A percentile compares a stretch with the other conserved stretches of the same genome.
These are phyloP conservation scores for Clonostachys rosea DNA, from an alignment of 2,329 filamentous ascomycete species.

Conservation along the genomic window DNA sequence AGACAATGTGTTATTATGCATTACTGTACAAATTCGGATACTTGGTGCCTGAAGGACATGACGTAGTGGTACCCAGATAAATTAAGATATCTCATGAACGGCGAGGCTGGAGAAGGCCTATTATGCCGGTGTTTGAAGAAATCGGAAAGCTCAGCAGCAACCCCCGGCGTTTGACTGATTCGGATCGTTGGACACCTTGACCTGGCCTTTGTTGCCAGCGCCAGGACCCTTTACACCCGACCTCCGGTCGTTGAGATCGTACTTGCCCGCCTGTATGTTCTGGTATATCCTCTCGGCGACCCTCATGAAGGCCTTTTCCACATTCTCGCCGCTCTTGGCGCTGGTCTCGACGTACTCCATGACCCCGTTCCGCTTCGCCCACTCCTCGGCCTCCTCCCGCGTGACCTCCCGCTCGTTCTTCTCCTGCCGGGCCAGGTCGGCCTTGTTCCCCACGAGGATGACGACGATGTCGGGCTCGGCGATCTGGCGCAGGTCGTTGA, in stretches of 20 bases:
- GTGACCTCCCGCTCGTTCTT: conserved; percentile 75
- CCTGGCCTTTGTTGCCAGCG: conserved; percentile 38
- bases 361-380: conserved; percentile 81
- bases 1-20: conserved; percentile 19
- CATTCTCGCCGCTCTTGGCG: conserved; percentile 91
- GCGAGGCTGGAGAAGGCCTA: neutral
- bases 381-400: conserved; percentile 78
- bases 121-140: neutral
- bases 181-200: conserved; percentile 36
- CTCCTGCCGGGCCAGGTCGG: conserved; percentile 62
- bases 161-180: conserved; percentile 32
- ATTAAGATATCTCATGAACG: neutral
- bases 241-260: conserved; percentile 88
- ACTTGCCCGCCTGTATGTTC: conserved; percentile 92
- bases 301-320: conserved; percentile 88
- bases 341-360: conserved; percentile 94
- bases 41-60: neutral
- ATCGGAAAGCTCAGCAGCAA: conserved; percentile 37
- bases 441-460: conserved; percentile 92
- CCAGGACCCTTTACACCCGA: conserved; percentile 81
- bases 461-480: conserved; percentile 95
- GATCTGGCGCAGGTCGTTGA: conserved; percentile 89
- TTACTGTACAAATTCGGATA: conserved; percentile 17
- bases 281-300: conserved; percentile 94
- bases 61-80: neutral